Base-by-base conservation (phyloP, 441 rosid genomes). In the Populus hybrid region DNA sequence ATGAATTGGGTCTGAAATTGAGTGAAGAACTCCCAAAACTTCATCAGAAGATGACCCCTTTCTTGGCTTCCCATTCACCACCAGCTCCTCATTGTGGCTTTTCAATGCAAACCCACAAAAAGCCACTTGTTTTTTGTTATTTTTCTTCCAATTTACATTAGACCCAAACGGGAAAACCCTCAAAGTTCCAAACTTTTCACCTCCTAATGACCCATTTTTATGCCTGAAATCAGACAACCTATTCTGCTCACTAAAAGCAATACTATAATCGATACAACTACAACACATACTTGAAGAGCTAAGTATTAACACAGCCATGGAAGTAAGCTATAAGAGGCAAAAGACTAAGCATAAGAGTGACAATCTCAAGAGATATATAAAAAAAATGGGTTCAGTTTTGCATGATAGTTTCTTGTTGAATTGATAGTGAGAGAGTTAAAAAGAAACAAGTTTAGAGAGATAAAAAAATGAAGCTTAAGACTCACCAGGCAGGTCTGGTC, bases 221-320 rank as follows among this genome's bases (percentile, higher is more conserved):
- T 84, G 77, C 74, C 80, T 82, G 79, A 79, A 70, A 66, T 74
- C 82, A 76, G 84, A 73, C 16, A 78, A 72, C 67, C 77, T 80
- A 79, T 61, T 9, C 67, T 79, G 64, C 32, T 75, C 85, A 81
- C 79, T 42, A 76, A 84, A 73, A 36, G 78, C 72, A 74, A 76
- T 79, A 74, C 79, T 76, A 65, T 84, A 86, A 84, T 70, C 85
- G 69, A 88, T 21, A 74, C 75, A 64, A 69, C 83, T 76, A 75
- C 88, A 84, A 77, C 91, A 89, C 30, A 83, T 42, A 79, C 77
- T 88, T 35, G 92, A 83, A 21, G 89, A 87, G 78, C 88, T 88
- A 74, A 81, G 81, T 71, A 89, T 66, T 23, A 88, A 82, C 59
- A 85, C 80, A 85, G 92, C 90, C 90, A 86, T 90, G 69, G 21